Conservation (phyloP, 306 rosid species). For the Dryas drummondii region DNA sequence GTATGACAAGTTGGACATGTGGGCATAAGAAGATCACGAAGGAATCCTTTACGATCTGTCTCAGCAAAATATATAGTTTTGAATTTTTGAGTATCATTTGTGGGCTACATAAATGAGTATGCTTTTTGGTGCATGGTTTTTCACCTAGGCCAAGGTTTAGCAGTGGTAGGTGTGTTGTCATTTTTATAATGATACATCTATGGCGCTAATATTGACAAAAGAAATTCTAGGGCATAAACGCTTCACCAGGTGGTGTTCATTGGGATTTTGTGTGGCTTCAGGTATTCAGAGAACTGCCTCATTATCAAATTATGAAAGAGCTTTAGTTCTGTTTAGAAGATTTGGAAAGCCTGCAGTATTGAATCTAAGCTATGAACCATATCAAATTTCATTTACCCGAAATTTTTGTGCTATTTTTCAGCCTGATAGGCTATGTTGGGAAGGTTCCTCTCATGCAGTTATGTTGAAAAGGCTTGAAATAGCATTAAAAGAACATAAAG, state of each 20-base stretch:
- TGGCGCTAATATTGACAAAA: slow-evolving; percentile 18
- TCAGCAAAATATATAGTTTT: background rate
- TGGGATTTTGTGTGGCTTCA: slow-evolving; percentile 28
- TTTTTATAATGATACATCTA: background rate
- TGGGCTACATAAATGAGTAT: background rate
- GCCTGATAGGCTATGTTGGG: slow-evolving; percentile 63
- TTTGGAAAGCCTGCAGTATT: slow-evolving; percentile 15
- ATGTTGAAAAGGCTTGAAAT: slow-evolving; percentile 52
- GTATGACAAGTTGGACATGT: background rate
- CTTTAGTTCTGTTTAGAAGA: background rate
- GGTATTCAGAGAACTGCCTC: slow-evolving; percentile 22
- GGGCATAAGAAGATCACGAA: slow-evolving; percentile 1
- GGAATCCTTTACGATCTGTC: background rate
- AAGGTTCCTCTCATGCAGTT: slow-evolving; percentile 56
- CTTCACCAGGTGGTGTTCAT: slow-evolving; percentile 2
- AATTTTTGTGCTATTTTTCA: slow-evolving; percentile 31
- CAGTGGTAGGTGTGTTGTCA: background rate
- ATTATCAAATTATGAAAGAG: slow-evolving; percentile 7
- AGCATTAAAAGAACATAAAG: slow-evolving; percentile 51
- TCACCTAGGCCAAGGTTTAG: background rate
- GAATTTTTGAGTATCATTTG: background rate
- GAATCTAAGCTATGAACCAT: slow-evolving; percentile 13
- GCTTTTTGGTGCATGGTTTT: background rate
- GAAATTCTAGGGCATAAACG: background rate
- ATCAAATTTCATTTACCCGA: slow-evolving; percentile 20